Evolutionary conservation across 2,329 filamentous ascomycete species (phyloP).

Genomic region (Pochonia chlamydosporia): DNA sequence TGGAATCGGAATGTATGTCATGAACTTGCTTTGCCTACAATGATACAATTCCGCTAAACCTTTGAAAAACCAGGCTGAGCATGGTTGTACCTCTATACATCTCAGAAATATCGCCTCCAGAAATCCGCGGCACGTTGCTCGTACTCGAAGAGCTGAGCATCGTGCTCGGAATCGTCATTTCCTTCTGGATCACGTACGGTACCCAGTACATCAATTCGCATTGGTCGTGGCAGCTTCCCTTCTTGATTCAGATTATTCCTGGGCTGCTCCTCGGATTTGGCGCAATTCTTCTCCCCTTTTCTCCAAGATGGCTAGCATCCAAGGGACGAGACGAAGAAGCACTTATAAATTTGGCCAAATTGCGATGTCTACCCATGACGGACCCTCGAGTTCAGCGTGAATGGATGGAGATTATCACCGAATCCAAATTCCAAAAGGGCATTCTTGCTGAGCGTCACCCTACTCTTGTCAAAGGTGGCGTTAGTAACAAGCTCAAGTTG

Average conservation of each 20-base stretch:
- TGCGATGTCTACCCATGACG: constrained; percentile 15
- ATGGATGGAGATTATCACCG: constrained; percentile 20
- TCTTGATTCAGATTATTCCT: constrained; percentile 23
- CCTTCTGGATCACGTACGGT: constrained; percentile 26
- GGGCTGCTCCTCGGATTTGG: constrained; percentile 18
- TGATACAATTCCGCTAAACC: neutral
- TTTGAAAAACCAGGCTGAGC: constrained; percentile 13
- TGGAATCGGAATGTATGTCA: constrained; percentile 31
- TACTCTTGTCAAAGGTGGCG: constrained; percentile 26
- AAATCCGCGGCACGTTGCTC: constrained; percentile 40
- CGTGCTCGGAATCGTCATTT: constrained; percentile 23
- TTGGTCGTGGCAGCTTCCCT: constrained; percentile 24
- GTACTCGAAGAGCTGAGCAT: constrained; percentile 33
- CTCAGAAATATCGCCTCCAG: constrained; percentile 41
- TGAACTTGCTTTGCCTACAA: neutral
- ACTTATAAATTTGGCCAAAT: constrained; percentile 14
- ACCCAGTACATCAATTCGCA: constrained; percentile 19
- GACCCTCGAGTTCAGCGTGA: constrained; percentile 17
- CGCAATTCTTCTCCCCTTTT: constrained; percentile 19
- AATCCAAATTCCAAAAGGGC: constrained; percentile 18
- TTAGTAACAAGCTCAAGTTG: constrained; percentile 31
- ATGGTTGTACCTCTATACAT: constrained; percentile 36
- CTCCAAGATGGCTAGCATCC: constrained; percentile 20
- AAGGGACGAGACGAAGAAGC: constrained; percentile 20
- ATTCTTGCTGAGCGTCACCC: constrained; percentile 26